Evolutionary conservation across 2,329 filamentous ascomycete genomes (phyloP), one percentile per base, ranked within the genome.

Genomic region (Fusarium beomiforme): DNA sequence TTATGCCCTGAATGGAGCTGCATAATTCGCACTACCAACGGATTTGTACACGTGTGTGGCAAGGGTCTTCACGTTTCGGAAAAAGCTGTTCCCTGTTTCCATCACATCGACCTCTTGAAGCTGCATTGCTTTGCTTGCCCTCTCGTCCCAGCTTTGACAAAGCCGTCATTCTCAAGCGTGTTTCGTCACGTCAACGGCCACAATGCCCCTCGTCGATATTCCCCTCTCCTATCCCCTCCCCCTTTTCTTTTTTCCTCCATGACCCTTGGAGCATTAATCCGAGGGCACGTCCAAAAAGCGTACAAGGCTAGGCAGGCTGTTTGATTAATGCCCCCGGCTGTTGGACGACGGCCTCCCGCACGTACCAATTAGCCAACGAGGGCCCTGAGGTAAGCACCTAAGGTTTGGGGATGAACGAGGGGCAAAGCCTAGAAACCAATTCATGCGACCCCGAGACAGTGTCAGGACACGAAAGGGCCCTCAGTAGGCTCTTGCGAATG

Each of bases 241-340:
- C 67, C 54, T 66, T 73, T 73, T 59, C 31, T 31, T 49, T 46
- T 50, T 55, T 21, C 49, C 46, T 46, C 47, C 43, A 66, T 51
- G 56, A 57, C 71, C 71, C 67, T 71, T 63, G 63, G 44, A 37
- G 49, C 64, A 69, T 51, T 69, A 62, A 70, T 66, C 46, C 53
- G 59, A 73, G 66, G 59, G 73, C 71, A 73, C 69, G 69, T 74
- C 58, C 67, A 21, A 69, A 64, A 70, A 66, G 64, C 54, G 56
- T 51, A 64, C 64, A 60, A 60, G 64, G 57, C 73, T 75, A 76
- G 72, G 64, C 65, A 53, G 59, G 56, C 47, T 61, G 61, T 75
- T 75, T 76, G 72, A 76, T 76, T 75, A 72, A 59, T 63, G 56
- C 49, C 67, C 70, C 69, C 63, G 67, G 70, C 66, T 74, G 67